A percentile compares a stretch with the other conserved stretches of the same genome.
These are phyloP conservation scores for Marasmius fiardii DNA, from an alignment of 1,284 basidiomycete species.

Conservation along the genomic window DNA sequence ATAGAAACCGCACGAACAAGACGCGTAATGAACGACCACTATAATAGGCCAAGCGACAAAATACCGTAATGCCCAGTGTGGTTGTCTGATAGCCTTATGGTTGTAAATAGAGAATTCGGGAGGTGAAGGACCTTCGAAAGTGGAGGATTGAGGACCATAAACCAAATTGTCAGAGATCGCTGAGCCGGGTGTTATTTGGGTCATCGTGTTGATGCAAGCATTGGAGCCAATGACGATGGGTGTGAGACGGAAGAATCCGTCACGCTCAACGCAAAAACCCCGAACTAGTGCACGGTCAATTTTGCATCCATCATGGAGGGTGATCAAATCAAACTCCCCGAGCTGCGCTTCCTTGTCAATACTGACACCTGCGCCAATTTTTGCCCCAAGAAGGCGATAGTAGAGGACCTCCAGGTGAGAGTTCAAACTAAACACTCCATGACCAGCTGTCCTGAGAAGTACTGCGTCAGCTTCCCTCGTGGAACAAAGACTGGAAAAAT, in stretches of 20 bases:
- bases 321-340: constrained; percentile 40
- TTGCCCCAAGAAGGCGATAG: constrained; percentile 42
- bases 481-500: not conserved
- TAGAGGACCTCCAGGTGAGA: constrained; percentile 34
- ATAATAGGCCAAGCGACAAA: constrained; percentile 39
- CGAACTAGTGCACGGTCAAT: constrained; percentile 37
- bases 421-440: constrained; percentile 37
- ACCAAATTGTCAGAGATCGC: constrained; percentile 32
- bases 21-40: constrained; percentile 20
- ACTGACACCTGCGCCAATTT: constrained; percentile 34
- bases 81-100: constrained; percentile 28
- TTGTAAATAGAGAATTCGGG: constrained; percentile 34
- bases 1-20: constrained; percentile 10
- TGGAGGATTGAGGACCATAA: constrained; percentile 43
- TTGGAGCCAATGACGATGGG: constrained; percentile 33
- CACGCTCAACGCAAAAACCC: constrained; percentile 41
- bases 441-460: constrained; percentile 28
- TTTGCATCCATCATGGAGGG: constrained; percentile 36
- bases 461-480: not conserved
- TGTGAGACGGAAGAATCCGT: constrained; percentile 38
- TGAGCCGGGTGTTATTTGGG: constrained; percentile 38
- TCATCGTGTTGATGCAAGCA: constrained; percentile 40
- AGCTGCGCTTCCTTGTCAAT: constrained; percentile 34
- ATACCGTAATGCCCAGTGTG: constrained; percentile 27
- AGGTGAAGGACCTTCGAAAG: constrained; percentile 35